phyloP scores from a whole-genome alignment of 257 asterid species.

The Solanum sitiens region DNA sequence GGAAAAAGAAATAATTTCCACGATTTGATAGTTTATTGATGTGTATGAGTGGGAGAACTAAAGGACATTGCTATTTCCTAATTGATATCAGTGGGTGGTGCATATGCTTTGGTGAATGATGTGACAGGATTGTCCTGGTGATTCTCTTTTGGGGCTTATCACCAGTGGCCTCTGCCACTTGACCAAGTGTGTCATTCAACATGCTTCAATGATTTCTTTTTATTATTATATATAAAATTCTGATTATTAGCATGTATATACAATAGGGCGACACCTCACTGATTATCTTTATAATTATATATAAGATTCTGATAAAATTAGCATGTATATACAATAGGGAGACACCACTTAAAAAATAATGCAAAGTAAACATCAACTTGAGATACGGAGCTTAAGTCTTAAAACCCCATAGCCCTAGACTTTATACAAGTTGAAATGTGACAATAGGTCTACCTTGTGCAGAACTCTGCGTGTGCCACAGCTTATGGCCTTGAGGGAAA shows the following conservation, averaged over 20 bases:
- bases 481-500: background rate
- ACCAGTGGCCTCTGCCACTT: background rate
- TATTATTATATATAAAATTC: background rate
- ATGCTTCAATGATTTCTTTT: background rate
- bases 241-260: background rate
- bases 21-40: conserved; percentile 3
- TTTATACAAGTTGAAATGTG: background rate
- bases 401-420: background rate
- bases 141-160: background rate
- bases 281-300: background rate
- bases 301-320: background rate
- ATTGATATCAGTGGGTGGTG: background rate
- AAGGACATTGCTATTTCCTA: background rate
- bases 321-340: background rate
- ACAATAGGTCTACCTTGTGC: background rate
- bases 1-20: background rate
- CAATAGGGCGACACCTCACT: background rate
- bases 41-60: background rate
- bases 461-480: background rate
- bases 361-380: background rate
- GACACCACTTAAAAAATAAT: background rate
- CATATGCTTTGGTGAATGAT: too few species aligned
- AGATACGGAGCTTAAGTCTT: background rate
- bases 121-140: background rate
- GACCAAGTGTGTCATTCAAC: background rate